These are phyloP conservation scores for Hemisphaericaspora xylofermentans DNA, from an alignment of 1,139 yeast genomes.

Conservation along the genomic window DNA sequence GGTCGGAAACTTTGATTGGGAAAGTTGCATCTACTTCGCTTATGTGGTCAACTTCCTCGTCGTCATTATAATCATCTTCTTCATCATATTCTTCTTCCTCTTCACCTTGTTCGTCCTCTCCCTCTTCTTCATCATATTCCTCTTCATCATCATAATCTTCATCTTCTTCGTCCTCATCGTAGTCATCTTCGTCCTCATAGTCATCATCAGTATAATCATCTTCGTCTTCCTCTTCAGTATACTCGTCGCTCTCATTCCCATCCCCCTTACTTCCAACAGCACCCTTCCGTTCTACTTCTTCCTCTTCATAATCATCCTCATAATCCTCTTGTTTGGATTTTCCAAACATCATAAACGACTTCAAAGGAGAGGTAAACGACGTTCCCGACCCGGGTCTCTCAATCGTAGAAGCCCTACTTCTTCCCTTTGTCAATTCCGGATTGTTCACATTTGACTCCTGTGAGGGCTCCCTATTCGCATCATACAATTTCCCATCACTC, in stretches of 20 bases:
- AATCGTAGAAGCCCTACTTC: slow-evolving; percentile 11
- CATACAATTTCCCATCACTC: neutral
- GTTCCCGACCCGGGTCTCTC: slow-evolving; percentile 39
- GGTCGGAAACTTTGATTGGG: slow-evolving; percentile 6
- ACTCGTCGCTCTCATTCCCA: slow-evolving; percentile 17
- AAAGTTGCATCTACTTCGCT: slow-evolving; percentile 15
- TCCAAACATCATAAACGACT: slow-evolving; percentile 43
- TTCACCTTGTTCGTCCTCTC: slow-evolving; percentile 22
- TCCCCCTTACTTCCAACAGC: slow-evolving; percentile 16
- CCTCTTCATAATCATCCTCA: slow-evolving; percentile 21
- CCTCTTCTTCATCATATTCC: slow-evolving; percentile 25
- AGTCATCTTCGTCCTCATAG: slow-evolving; percentile 29
- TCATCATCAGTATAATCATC: slow-evolving; percentile 27
- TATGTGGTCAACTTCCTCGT: slow-evolving; percentile 16
- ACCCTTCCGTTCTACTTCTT: slow-evolving; percentile 6
- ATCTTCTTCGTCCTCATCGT: slow-evolving; percentile 30
- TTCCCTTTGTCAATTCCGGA: slow-evolving; percentile 9
- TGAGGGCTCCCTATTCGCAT: neutral
- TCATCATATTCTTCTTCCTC: slow-evolving; percentile 18
- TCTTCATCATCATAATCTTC: slow-evolving; percentile 29
- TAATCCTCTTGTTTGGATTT: slow-evolving; percentile 18
- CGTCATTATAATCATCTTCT: slow-evolving; percentile 21
- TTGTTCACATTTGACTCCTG: slow-evolving; percentile 3
- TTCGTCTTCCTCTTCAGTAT: slow-evolving; percentile 18
- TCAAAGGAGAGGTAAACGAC: slow-evolving; percentile 44